These are phyloP conservation scores for Pogostemon cablin DNA, from an alignment of 257 asterid species.

Conservation along the genomic window DNA sequence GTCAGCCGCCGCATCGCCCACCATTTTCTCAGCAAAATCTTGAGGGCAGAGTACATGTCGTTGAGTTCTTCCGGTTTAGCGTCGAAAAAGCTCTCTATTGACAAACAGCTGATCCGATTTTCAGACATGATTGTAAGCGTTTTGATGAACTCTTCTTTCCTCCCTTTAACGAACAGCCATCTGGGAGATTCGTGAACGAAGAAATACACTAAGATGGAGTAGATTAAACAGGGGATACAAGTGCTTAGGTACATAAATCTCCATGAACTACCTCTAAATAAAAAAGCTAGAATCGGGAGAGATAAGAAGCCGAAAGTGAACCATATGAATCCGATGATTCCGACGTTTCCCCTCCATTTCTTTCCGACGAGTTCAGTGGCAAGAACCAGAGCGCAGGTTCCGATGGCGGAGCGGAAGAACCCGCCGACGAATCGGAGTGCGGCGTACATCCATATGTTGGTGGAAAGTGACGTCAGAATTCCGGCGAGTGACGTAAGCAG, in stretches of 20 bases:
- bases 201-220: constrained; percentile 36
- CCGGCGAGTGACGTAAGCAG: constrained; percentile 59
- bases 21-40: constrained; percentile 39
- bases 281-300: constrained; percentile 51
- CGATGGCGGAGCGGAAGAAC: constrained; percentile 51
- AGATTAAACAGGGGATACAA: constrained; percentile 44
- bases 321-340: constrained; percentile 54
- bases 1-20: constrained; percentile 58
- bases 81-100: constrained; percentile 42
- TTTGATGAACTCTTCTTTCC: constrained; percentile 46
- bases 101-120: constrained; percentile 8
- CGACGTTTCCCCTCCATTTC: constrained; percentile 56
- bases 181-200: constrained; percentile 65
- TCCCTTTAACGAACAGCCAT: constrained; percentile 68
- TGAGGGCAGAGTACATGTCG: constrained; percentile 50
- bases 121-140: constrained; percentile 46
- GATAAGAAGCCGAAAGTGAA: constrained; percentile 66
- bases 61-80: constrained; percentile 7
- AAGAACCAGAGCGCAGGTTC: constrained; percentile 60
- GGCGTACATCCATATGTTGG: constrained; percentile 52
- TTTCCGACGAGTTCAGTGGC: constrained; percentile 65
- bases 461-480: constrained; percentile 44
- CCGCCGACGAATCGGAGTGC: constrained; percentile 48
- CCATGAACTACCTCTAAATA: constrained; percentile 52
- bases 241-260: constrained; percentile 57